Conservation (phyloP, 192 early-diverging fungal species). For the Entophlyctis helioformis region DNA sequence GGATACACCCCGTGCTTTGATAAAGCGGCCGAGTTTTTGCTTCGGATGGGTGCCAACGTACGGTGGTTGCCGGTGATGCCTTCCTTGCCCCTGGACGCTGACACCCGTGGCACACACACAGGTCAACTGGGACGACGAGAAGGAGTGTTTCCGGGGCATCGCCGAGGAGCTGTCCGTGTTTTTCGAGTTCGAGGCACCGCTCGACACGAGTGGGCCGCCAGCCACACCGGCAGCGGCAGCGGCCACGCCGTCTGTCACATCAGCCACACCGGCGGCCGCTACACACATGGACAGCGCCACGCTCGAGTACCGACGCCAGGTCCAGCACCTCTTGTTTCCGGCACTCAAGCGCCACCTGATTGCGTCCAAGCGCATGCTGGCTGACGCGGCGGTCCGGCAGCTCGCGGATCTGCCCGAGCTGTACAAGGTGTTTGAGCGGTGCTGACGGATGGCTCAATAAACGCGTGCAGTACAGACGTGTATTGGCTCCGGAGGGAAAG, state of each 20-base stretch:
- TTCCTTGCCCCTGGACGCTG: not conserved
- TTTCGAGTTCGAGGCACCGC: slow-evolving; percentile 33
- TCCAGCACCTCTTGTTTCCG: slow-evolving; percentile 75
- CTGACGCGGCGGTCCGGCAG: slow-evolving; percentile 52
- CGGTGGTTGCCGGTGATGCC: slow-evolving; percentile 2
- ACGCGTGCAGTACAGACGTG: too few species aligned
- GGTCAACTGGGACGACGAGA: slow-evolving; percentile 80
- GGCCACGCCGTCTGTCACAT: not conserved
- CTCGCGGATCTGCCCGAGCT: slow-evolving; percentile 77
- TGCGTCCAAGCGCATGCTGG: slow-evolving; percentile 48
- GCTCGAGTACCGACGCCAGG: slow-evolving; percentile 1
- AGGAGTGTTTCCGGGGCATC: slow-evolving; percentile 69
- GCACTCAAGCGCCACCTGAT: slow-evolving; percentile 63
- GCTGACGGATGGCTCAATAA: too few species aligned
- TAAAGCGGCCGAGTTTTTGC: slow-evolving; percentile 75
- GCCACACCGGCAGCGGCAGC: too few species aligned
- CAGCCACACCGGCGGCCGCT: not conserved
- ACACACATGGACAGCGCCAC: not conserved
- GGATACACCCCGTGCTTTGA: slow-evolving; percentile 74
- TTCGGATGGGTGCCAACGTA: slow-evolving; percentile 66
- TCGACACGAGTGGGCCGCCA: not conserved
- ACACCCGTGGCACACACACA: slow-evolving; percentile 10
- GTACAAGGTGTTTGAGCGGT: slow-evolving; percentile 96
- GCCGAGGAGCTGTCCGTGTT: slow-evolving; percentile 57
- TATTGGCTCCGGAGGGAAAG: too few species aligned